phyloP scores from a whole-genome alignment of 257 asterid species.

The Apocynum venetum region DNA sequence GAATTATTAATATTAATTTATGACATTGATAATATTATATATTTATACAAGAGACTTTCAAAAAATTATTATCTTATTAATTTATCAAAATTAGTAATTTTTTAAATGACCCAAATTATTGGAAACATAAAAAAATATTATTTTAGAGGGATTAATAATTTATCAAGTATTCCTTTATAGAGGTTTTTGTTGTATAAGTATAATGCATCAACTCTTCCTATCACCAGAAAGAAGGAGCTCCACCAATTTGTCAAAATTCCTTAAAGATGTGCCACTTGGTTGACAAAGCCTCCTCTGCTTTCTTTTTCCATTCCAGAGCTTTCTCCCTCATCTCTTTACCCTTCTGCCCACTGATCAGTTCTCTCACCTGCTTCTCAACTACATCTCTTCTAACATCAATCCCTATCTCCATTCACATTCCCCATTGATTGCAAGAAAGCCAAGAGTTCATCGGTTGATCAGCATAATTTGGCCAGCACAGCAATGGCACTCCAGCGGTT shows the following conservation, averaged over 20 bases:
- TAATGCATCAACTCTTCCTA: too few species aligned
- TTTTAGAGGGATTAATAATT: too few species aligned
- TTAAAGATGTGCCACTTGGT: conserved; percentile 16
- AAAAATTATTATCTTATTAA: too few species aligned
- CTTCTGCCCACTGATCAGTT: conserved; percentile 20
- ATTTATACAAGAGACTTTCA: too few species aligned
- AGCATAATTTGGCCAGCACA: conserved; percentile 29
- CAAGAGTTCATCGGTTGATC: conserved; percentile 29
- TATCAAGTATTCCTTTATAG: too few species aligned
- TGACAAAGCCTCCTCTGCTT: conserved; percentile 16
- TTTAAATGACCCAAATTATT: too few species aligned
- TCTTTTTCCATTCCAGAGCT: conserved; percentile 19
- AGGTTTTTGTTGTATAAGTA: too few species aligned
- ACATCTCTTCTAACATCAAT: conserved; percentile 14
- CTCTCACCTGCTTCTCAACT: conserved; percentile 13
- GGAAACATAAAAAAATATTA: too few species aligned
- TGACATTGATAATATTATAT: too few species aligned
- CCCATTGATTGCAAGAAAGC: conserved; percentile 20
- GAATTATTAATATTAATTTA: too few species aligned
- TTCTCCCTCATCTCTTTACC: conserved; percentile 22
- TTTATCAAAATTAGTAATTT: too few species aligned
- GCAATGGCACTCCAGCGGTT: conserved; percentile 26
- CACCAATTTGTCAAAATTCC: conserved; percentile 21
- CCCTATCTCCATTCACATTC: conserved; percentile 17
- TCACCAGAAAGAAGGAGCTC: conserved; percentile 8